A percentile compares a stretch with the other conserved stretches of the same genome.
Conservation (phyloP, 805 yeast species). For the Trichomonascus vanleenenianus region DNA sequence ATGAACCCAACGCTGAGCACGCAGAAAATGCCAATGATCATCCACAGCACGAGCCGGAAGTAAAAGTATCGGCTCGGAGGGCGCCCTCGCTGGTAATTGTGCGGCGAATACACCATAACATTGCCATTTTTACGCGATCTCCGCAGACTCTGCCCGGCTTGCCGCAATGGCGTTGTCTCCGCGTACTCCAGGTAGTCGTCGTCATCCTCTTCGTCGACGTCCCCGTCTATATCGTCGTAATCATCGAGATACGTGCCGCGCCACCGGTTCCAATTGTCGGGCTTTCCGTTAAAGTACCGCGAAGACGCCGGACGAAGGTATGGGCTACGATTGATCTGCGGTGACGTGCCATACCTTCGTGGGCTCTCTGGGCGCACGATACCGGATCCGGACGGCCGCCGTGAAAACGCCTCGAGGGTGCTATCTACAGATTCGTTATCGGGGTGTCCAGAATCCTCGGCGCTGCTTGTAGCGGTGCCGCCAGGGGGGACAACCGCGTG, state of each 20-base stretch:
- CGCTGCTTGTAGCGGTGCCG: too few species aligned
- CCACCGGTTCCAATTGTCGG: constrained; percentile 8
- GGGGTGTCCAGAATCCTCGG: too few species aligned
- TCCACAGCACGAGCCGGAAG: constrained; percentile 28
- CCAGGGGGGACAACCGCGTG: too few species aligned
- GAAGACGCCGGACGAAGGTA: constrained; percentile 8
- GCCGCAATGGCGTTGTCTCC: constrained; percentile 29
- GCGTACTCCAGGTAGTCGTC: constrained; percentile 22
- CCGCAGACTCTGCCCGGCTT: constrained; percentile 15
- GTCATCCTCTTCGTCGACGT: constrained; percentile 37
- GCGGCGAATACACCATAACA: constrained; percentile 37
- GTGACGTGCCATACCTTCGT: too few species aligned
- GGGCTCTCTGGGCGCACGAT: too few species aligned
- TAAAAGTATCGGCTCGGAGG: constrained; percentile 14
- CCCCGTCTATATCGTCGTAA: constrained; percentile 34
- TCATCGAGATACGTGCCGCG: constrained; percentile 28
- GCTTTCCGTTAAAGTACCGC: constrained; percentile 4
- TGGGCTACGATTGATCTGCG: background rate
- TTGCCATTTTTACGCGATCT: constrained; percentile 16
- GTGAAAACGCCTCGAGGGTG: too few species aligned
- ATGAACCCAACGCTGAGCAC: constrained; percentile 53
- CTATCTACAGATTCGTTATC: too few species aligned
- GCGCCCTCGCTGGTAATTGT: constrained; percentile 31
- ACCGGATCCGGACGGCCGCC: too few species aligned
- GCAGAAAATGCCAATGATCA: constrained; percentile 21